Evolutionary conservation across 2,329 filamentous ascomycete genomes (phyloP).

Genomic region (Zymoseptoria pseudotritici): DNA sequence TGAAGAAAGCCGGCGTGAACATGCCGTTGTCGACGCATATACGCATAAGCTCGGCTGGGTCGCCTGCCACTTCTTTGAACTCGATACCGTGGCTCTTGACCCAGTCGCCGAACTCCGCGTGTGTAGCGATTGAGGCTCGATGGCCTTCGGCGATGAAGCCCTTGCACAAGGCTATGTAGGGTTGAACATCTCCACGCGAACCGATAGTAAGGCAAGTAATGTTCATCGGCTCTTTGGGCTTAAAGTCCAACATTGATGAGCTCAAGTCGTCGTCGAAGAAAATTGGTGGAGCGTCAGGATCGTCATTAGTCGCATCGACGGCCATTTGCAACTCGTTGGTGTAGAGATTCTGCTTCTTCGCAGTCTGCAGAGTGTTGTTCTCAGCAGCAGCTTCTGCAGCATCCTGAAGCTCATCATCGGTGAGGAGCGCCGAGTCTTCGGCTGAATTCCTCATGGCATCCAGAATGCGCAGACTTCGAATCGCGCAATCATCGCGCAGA

Average conservation of each 20-base stretch:
- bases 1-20: constrained; percentile 86
- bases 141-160: constrained; percentile 83
- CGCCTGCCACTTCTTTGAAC: constrained; percentile 79
- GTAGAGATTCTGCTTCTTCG: constrained; percentile 46
- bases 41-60: constrained; percentile 89
- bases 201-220: constrained; percentile 95
- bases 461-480: constrained; percentile 69
- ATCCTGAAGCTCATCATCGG: constrained; percentile 60
- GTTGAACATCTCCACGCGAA: constrained; percentile 90
- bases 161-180: constrained; percentile 94
- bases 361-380: constrained; percentile 68
- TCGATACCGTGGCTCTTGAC: constrained; percentile 89
- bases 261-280: constrained; percentile 75
- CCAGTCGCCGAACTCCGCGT: constrained; percentile 83
- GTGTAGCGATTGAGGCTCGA: constrained; percentile 78
- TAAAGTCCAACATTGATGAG: constrained; percentile 85
- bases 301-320: constrained; percentile 16
- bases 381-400: constrained; percentile 72
- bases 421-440: constrained; percentile 60
- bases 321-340: constrained; percentile 33
- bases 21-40: constrained; percentile 96
- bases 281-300: constrained; percentile 60
- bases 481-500: constrained; percentile 77
- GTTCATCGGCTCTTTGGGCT: constrained; percentile 67
- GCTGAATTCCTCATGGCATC: constrained; percentile 61